A percentile compares a stretch with the other conserved stretches of the same genome.
phyloP scores from a whole-genome alignment of 768 basidiomycete species.

The Mycena kentingensis region DNA sequence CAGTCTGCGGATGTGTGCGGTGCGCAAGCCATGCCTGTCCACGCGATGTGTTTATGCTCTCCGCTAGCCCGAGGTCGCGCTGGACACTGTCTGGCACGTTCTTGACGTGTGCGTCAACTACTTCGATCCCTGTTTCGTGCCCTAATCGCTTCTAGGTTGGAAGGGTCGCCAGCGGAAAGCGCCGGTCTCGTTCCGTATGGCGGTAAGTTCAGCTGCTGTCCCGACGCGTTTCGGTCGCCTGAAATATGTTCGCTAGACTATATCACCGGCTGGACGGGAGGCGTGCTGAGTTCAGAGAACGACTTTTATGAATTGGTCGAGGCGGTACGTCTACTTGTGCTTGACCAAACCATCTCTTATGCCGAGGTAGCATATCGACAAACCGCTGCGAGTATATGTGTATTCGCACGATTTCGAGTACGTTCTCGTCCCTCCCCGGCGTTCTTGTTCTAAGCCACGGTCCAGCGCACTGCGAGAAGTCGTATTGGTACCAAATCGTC shows the following conservation, averaged over 20 bases:
- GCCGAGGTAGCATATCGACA: slow-evolving; percentile 78
- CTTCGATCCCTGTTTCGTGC: neutral
- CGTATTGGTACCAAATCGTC: slow-evolving; percentile 91
- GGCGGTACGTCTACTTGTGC: slow-evolving; percentile 52
- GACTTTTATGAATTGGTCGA: slow-evolving; percentile 98
- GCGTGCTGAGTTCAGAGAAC: slow-evolving; percentile 84
- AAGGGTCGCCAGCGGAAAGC: slow-evolving; percentile 95
- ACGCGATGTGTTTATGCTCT: neutral
- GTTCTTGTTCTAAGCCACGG: slow-evolving; percentile 9
- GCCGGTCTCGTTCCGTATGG: slow-evolving; percentile 94
- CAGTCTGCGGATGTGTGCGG: slow-evolving; percentile 87
- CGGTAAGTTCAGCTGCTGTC: slow-evolving; percentile 27
- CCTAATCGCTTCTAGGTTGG: slow-evolving; percentile 42
- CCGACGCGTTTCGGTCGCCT: slow-evolving; percentile 37
- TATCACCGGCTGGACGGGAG: slow-evolving; percentile 92
- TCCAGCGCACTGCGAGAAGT: slow-evolving; percentile 87
- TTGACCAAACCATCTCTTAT: slow-evolving; percentile 4
- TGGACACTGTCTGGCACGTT: slow-evolving; percentile 98
- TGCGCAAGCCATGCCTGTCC: neutral
- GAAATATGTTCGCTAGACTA: slow-evolving; percentile 40
- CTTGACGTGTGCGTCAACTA: slow-evolving; percentile 64
- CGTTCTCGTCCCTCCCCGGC: neutral
- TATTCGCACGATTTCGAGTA: slow-evolving; percentile 59
- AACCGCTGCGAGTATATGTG: slow-evolving; percentile 90
- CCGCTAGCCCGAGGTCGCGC: slow-evolving; percentile 66